Evolutionary conservation across 352 stramenopile genomes (phyloP).

Genomic region (Globisporangium middletonii): DNA sequence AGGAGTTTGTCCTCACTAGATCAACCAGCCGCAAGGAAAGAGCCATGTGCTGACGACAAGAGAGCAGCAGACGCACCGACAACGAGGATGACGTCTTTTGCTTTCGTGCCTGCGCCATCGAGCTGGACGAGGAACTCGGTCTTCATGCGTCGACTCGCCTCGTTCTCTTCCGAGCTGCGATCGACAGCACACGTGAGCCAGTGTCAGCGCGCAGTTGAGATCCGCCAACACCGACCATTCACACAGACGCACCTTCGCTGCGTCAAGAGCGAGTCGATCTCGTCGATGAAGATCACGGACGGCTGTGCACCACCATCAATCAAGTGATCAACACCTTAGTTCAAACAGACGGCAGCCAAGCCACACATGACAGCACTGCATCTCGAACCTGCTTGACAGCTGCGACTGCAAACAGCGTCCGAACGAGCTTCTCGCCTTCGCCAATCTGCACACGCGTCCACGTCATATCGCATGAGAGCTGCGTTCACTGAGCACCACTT

Average conservation of each 20-base stretch:
- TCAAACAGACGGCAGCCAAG: too few relatives aligned
- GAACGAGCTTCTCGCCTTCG: slow-evolving; percentile 97
- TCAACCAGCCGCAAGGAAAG: background rate
- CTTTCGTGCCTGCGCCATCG: slow-evolving; percentile 91
- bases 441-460: slow-evolving; percentile 78
- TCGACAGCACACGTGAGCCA: background rate
- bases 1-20: background rate
- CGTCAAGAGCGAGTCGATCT: slow-evolving; percentile 98
- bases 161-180: slow-evolving; percentile 93
- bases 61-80: slow-evolving; percentile 35
- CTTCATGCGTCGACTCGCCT: slow-evolving; percentile 96
- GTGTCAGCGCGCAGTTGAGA: background rate
- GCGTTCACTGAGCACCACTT: background rate
- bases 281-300: slow-evolving; percentile 99
- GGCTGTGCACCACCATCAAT: slow-evolving; percentile 44
- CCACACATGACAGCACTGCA: background rate
- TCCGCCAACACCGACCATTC: background rate
- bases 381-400: slow-evolving; percentile 75
- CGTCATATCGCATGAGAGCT: background rate
- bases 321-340: too few relatives aligned
- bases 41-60: background rate
- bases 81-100: slow-evolving; percentile 88
- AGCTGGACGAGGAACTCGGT: slow-evolving; percentile 98
- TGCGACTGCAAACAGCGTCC: slow-evolving; percentile 96
- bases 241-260: slow-evolving; percentile 73